These are phyloP conservation scores for Penicillium fimorum DNA, from an alignment of 495 filamentous ascomycete species.

Conservation along the genomic window DNA sequence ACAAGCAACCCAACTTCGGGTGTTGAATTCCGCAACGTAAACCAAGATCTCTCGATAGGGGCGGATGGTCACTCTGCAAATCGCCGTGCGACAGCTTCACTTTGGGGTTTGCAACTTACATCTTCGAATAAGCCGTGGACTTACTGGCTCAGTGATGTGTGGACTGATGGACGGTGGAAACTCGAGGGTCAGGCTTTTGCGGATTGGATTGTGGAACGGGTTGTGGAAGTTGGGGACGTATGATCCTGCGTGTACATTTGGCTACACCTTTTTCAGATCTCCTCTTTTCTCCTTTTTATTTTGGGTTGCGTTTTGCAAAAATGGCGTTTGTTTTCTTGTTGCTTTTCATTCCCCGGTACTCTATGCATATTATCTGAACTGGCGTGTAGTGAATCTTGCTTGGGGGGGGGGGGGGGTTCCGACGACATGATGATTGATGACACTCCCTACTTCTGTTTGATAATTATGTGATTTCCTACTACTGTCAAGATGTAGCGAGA, in stretches of 20 bases:
- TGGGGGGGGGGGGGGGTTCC: not conserved
- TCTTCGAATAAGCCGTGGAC: slow-evolving; percentile 24
- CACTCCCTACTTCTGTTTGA: slow-evolving; percentile 1
- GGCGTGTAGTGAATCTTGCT: not conserved
- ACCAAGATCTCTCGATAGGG: slow-evolving; percentile 34
- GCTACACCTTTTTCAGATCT: not conserved
- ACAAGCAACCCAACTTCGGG: slow-evolving; percentile 13
- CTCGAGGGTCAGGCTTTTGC: slow-evolving; percentile 43
- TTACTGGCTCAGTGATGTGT: slow-evolving; percentile 43
- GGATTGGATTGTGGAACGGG: slow-evolving; percentile 46
- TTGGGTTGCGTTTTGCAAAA: not conserved
- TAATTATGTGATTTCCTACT: not conserved
- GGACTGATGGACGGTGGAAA: slow-evolving; percentile 42
- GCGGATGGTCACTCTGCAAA: slow-evolving; percentile 11
- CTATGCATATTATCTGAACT: not conserved
- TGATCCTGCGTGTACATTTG: slow-evolving; percentile 17
- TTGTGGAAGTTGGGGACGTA: slow-evolving; percentile 39
- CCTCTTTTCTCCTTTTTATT: not conserved
- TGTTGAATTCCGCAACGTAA: slow-evolving; percentile 31
- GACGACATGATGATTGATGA: slow-evolving; percentile 15
- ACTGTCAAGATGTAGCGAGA: not conserved
- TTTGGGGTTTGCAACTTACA: slow-evolving; percentile 21
- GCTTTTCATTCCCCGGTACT: not conserved
- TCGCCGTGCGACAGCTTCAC: slow-evolving; percentile 9
- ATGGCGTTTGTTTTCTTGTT: not conserved